A percentile compares a stretch with the other conserved stretches of the same genome.
Conservation (phyloP, 768 basidiomycete genomes). For the Mycena polygramma region DNA sequence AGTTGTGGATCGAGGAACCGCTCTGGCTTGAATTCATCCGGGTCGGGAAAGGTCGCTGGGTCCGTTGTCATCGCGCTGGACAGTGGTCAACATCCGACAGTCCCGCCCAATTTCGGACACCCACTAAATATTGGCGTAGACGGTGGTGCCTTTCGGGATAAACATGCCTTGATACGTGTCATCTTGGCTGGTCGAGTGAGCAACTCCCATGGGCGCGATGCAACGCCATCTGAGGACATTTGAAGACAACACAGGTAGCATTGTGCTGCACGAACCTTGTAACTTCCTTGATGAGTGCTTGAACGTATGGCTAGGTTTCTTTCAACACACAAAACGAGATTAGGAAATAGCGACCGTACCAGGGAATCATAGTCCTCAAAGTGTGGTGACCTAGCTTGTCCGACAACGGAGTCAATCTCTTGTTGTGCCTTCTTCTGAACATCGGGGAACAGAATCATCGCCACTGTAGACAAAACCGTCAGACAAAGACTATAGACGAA, state of each 20-base stretch:
- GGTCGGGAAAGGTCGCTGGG: conserved; percentile 12
- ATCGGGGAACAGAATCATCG: conserved; percentile 49
- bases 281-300: conserved; percentile 21
- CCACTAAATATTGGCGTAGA: conserved; percentile 28
- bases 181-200: conserved; percentile 51
- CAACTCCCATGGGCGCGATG: conserved; percentile 47
- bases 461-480: conserved; percentile 38
- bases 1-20: conserved; percentile 16
- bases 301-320: conserved; percentile 9
- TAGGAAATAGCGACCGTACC: conserved; percentile 8
- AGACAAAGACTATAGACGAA: conserved; percentile 31
- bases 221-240: conserved; percentile 43
- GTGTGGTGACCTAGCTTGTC: conserved; percentile 46
- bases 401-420: conserved; percentile 52
- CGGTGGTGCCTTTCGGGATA: conserved; percentile 51
- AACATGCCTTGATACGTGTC: conserved; percentile 53
- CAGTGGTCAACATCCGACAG: neutral
- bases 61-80: conserved; percentile 28
- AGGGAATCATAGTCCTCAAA: conserved; percentile 44
- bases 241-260: neutral
- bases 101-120: neutral
- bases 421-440: conserved; percentile 49
- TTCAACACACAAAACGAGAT: neutral
- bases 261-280: neutral
- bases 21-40: conserved; percentile 26